Evolutionary conservation across 805 yeast genomes (phyloP).

Genomic region (Metschnikowia cerradonensis): DNA sequence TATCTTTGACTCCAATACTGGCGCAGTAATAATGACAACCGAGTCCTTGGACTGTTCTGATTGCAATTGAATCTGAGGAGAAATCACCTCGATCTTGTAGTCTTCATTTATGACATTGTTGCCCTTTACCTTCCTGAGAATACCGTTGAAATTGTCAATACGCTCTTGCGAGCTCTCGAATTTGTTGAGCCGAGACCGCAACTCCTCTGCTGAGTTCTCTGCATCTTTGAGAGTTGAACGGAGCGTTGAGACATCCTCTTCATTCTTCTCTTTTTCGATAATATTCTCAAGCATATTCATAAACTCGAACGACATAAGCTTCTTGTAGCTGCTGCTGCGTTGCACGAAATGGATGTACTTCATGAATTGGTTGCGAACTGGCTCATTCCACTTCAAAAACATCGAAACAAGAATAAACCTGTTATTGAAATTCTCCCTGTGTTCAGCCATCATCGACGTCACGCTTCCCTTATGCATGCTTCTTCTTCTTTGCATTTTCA

Average conservation of each 20-base stretch:
- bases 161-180: constrained; percentile 18
- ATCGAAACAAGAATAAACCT: constrained; percentile 35
- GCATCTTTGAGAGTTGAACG: constrained; percentile 3
- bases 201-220: neutral
- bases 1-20: constrained; percentile 63
- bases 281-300: constrained; percentile 32
- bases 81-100: constrained; percentile 34
- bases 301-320: constrained; percentile 34
- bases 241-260: constrained; percentile 47
- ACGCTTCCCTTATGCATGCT: constrained; percentile 8
- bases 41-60: constrained; percentile 43
- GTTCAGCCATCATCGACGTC: constrained; percentile 3
- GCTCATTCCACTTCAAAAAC: constrained; percentile 41
- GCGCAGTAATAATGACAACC: constrained; percentile 69
- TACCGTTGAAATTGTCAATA: constrained; percentile 30
- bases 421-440: constrained; percentile 28
- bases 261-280: constrained; percentile 22
- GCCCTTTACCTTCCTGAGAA: constrained; percentile 21
- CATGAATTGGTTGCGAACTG: constrained; percentile 30
- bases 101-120: constrained; percentile 35
- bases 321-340: constrained; percentile 22
- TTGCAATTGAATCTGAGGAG: constrained; percentile 43
- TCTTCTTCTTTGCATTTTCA: constrained; percentile 5
- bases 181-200: constrained; percentile 2
- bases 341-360: constrained; percentile 38